Evolutionary conservation across 208 protist genomes (phyloP).

Genomic region (Kentomonas sorsogonicus): DNA sequence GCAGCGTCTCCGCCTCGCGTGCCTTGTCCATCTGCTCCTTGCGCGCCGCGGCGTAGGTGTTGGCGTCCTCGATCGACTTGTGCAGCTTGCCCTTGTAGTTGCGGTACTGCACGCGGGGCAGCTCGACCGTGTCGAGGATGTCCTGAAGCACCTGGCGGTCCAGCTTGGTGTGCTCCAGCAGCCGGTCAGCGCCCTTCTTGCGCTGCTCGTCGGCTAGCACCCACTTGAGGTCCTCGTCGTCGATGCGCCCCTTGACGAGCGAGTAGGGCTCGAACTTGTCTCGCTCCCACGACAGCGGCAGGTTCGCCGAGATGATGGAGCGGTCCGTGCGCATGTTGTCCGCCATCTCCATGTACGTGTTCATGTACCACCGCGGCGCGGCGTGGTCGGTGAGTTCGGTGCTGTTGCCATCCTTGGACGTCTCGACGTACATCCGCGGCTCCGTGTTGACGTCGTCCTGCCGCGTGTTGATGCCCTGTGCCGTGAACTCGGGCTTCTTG

Average conservation of each 20-base stretch:
- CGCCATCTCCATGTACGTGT: slow-evolving; percentile 83
- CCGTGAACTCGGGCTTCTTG: slow-evolving; percentile 68
- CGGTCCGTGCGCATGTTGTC: slow-evolving; percentile 71
- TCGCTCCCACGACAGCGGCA: slow-evolving; percentile 72
- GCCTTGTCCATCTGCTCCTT: slow-evolving; percentile 75
- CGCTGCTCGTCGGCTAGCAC: slow-evolving; percentile 57
- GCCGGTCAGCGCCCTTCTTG: slow-evolving; percentile 48
- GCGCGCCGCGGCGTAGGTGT: slow-evolving; percentile 60
- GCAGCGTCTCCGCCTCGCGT: slow-evolving; percentile 67
- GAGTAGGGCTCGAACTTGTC: slow-evolving; percentile 85
- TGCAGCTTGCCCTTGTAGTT: slow-evolving; percentile 88
- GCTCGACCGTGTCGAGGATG: slow-evolving; percentile 78
- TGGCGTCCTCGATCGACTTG: slow-evolving; percentile 77
- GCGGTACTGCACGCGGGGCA: slow-evolving; percentile 71
- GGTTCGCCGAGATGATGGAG: slow-evolving; percentile 65
- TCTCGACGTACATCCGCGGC: slow-evolving; percentile 84
- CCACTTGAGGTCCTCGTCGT: slow-evolving; percentile 82
- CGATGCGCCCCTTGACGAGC: slow-evolving; percentile 71
- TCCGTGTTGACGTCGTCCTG: slow-evolving; percentile 83
- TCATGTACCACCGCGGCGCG: slow-evolving; percentile 76
- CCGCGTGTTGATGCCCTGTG: slow-evolving; percentile 75
- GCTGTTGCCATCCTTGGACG: slow-evolving; percentile 68
- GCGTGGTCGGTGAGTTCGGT: slow-evolving; percentile 79
- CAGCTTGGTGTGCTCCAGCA: slow-evolving; percentile 63
- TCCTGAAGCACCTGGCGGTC: slow-evolving; percentile 68